Conservation (phyloP, 2,329 filamentous ascomycete species). For the Aspergillus amoenus region DNA sequence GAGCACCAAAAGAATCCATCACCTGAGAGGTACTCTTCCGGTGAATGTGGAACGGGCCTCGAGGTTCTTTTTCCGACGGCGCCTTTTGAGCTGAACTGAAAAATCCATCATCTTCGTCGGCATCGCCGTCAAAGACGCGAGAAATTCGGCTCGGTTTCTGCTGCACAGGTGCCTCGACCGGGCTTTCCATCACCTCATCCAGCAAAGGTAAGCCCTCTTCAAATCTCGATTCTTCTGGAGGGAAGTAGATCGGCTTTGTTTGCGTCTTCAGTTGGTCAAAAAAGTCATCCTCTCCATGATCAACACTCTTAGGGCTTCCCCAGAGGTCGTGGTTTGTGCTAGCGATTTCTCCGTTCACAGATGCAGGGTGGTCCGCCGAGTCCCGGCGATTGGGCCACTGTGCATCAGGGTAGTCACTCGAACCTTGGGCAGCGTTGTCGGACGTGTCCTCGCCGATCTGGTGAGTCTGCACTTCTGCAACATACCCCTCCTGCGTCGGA, state of each 20-base stretch:
- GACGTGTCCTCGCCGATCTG: neutral
- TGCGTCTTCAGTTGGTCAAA: constrained; percentile 54
- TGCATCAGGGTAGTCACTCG: neutral
- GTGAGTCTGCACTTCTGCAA: neutral
- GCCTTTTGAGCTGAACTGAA: constrained; percentile 30
- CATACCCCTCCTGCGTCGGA: neutral
- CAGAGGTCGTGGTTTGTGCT: constrained; percentile 35
- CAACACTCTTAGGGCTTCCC: constrained; percentile 47
- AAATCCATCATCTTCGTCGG: constrained; percentile 37
- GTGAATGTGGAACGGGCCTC: constrained; percentile 44
- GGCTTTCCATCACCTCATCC: constrained; percentile 41
- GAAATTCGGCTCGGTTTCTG: constrained; percentile 27
- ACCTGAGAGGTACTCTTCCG: constrained; percentile 72
- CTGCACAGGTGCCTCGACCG: constrained; percentile 25
- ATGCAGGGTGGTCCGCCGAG: constrained; percentile 1
- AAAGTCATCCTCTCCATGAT: constrained; percentile 54
- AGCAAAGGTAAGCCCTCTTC: constrained; percentile 68
- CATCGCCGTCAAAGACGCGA: constrained; percentile 40
- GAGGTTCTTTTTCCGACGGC: constrained; percentile 14
- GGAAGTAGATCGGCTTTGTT: constrained; percentile 39
- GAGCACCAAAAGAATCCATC: constrained; percentile 51
- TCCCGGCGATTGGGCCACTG: constrained; percentile 7
- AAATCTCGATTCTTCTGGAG: constrained; percentile 58
- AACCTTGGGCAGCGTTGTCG: neutral
- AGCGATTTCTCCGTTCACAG: constrained; percentile 13